Evolutionary conservation across 1,284 basidiomycete genomes (phyloP), one percentile per base, ranked within the genome.

Genomic region (Sutorius eximius): DNA sequence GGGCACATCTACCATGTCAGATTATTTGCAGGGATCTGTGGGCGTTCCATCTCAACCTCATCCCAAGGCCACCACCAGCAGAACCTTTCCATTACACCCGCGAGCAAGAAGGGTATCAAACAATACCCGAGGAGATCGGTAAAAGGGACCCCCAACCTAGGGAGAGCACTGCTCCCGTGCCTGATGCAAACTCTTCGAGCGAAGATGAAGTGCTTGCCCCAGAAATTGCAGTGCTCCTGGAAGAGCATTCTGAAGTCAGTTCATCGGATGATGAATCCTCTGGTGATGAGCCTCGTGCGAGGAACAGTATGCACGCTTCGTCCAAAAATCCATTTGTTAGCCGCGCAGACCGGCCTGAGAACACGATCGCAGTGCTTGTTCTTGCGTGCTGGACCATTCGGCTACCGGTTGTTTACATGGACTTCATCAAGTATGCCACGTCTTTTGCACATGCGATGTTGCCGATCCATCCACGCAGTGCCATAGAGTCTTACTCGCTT

Each of bases 21-120:
- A 73, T 80, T 32, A 74, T 93, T 43, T 93, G 90, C 61, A 80
- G 86, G 58, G 93, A 95, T 63, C 62, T 93, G 27, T 95, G 93
- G 92, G 78, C 84, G 1, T 75, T 93, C 20, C 82, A 93, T 70
- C 76, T 95, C 1, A 76, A 79, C 41, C 73, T 89, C 5, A 73
- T 91, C 6, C 78, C 82, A 3, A 73, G 77, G 37, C 84, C 85
- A 12, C 82, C 82, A 0, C 76, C 79, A 2, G 73, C 86, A 16
- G 87, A 87, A 59, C 85, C 87, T 7, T 75, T 80, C 56, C 63
- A 78, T 36, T 73, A 80, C 60, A 65, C 61, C 55, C 69, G 77
- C 55, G 80, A 78, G 36, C 60, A 59, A 49, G 56, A 61, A 40
- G 52, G 61, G 53, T 50, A 53, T 53, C 47, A 64, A 51, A 30